These are phyloP conservation scores for Mrakia frigida DNA, from an alignment of 768 basidiomycete species.

Conservation along the genomic window DNA sequence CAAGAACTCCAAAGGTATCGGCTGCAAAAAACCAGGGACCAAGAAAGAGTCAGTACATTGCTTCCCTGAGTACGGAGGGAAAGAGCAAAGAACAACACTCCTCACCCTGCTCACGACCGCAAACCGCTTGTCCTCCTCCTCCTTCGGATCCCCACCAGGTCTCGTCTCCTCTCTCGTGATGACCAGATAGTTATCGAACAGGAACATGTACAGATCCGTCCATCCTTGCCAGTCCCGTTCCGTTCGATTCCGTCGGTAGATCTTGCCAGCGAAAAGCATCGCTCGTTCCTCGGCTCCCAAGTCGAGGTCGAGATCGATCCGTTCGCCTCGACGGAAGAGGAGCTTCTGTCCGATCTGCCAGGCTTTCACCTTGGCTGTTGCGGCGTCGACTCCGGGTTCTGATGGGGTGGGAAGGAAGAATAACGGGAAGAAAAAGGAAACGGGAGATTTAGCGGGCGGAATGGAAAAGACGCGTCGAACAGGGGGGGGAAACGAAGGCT, in stretches of 20 bases:
- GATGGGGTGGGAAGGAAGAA: not conserved
- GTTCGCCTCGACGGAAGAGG: constrained; percentile 26
- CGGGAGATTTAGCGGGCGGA: not conserved
- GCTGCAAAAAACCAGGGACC: not conserved
- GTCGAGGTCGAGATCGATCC: constrained; percentile 20
- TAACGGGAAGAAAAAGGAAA: not conserved
- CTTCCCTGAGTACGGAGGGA: no score
- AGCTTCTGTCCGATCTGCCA: constrained; percentile 26
- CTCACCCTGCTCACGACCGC: constrained; percentile 28
- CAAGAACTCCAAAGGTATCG: constrained; percentile 28
- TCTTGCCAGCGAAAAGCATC: constrained; percentile 6
- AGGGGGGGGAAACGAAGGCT: no score
- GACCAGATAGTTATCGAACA: constrained; percentile 32
- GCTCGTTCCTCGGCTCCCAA: constrained; percentile 22
- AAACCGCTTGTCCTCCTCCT: constrained; percentile 29
- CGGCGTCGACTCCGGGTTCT: constrained; percentile 31
- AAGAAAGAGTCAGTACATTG: no score
- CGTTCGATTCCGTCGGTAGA: constrained; percentile 19
- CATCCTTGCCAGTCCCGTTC: constrained; percentile 31
- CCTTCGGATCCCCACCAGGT: constrained; percentile 16
- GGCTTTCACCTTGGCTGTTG: constrained; percentile 25
- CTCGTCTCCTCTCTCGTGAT: constrained; percentile 26
- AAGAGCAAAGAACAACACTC: not conserved
- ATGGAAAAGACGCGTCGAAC: no score
- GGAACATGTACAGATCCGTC: constrained; percentile 22